Conservation (phyloP, 257 asterid species). For the Solanum clarkiae region DNA sequence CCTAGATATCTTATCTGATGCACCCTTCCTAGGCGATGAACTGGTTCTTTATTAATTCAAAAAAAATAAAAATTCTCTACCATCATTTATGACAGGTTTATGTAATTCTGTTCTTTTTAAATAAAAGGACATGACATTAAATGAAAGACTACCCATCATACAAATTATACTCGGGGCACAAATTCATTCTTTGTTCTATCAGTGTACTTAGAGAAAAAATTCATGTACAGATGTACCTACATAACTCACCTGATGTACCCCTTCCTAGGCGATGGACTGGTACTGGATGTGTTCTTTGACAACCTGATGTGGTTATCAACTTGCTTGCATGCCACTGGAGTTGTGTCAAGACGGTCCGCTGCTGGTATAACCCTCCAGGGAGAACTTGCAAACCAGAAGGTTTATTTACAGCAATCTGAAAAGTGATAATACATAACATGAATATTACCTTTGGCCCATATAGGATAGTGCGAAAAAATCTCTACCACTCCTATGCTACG, state of each 20-base stretch:
- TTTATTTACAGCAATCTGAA: conserved; percentile 81
- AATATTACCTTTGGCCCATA: not conserved
- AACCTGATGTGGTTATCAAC: conserved; percentile 16
- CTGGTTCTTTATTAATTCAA: conserved; percentile 25
- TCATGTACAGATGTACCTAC: not conserved
- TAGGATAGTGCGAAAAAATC: not conserved
- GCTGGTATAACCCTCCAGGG: conserved; percentile 95
- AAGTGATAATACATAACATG: not conserved
- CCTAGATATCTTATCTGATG: conserved; percentile 54
- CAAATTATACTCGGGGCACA: not conserved
- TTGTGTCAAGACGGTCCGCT: conserved; percentile 83
- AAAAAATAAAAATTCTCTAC: not conserved
- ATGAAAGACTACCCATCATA: not conserved
- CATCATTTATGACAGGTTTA: not conserved
- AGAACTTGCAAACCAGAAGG: conserved; percentile 95
- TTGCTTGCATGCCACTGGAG: conserved; percentile 53
- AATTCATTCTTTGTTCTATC: not conserved
- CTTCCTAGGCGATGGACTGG: conserved; percentile 99
- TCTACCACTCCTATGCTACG: not conserved
- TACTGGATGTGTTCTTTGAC: conserved; percentile 49
- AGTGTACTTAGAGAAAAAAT: not conserved
- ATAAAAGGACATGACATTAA: not conserved
- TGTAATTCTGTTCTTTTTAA: not conserved
- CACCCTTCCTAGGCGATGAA: conserved; percentile 98
- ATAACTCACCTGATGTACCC: conserved; percentile 81